phyloP scores from a whole-genome alignment of 192 early-diverging fungal genomes.

The Thamnidium elegans region DNA sequence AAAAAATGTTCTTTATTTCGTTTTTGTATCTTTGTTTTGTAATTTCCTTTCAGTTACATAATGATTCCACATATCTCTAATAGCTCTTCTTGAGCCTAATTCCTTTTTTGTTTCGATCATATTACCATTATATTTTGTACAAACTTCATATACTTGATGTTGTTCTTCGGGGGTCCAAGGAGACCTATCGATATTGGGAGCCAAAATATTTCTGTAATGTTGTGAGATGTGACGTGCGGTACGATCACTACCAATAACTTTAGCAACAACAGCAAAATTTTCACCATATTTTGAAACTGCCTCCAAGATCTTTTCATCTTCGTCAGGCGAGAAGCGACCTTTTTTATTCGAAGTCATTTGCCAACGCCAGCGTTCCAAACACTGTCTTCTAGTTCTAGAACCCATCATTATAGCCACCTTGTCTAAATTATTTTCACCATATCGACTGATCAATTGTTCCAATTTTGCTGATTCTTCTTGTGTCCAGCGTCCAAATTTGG shows the following conservation, averaged over 20 bases:
- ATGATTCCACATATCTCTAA: slow-evolving; percentile 33
- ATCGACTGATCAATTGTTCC: background rate
- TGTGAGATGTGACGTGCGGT: slow-evolving; percentile 27
- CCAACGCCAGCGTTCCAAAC: slow-evolving; percentile 19
- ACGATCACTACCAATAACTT: slow-evolving; percentile 13
- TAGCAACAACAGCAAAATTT: slow-evolving; percentile 19
- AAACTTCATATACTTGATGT: background rate
- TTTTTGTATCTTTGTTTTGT: background rate
- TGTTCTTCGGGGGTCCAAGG: slow-evolving; percentile 26
- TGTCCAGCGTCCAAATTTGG: slow-evolving; percentile 1
- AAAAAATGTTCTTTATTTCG: background rate
- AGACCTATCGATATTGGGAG: slow-evolving; percentile 19
- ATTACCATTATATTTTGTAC: background rate
- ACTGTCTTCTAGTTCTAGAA: slow-evolving; percentile 1
- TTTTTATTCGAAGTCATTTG: slow-evolving; percentile 3
- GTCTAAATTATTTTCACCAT: background rate
- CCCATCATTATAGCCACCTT: background rate
- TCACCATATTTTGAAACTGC: slow-evolving; percentile 19
- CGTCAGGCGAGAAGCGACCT: slow-evolving; percentile 17
- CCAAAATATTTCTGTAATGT: slow-evolving; percentile 23
- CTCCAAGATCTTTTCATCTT: slow-evolving; percentile 16
- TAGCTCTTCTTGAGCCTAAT: background rate
- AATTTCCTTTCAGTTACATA: background rate
- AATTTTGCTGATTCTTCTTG: slow-evolving; percentile 15
- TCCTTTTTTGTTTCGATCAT: slow-evolving; percentile 11